Evolutionary conservation across 2,329 filamentous ascomycete species (phyloP), one percentile per base, ranked within the genome.

Genomic region (Trichoderma hamatum): DNA sequence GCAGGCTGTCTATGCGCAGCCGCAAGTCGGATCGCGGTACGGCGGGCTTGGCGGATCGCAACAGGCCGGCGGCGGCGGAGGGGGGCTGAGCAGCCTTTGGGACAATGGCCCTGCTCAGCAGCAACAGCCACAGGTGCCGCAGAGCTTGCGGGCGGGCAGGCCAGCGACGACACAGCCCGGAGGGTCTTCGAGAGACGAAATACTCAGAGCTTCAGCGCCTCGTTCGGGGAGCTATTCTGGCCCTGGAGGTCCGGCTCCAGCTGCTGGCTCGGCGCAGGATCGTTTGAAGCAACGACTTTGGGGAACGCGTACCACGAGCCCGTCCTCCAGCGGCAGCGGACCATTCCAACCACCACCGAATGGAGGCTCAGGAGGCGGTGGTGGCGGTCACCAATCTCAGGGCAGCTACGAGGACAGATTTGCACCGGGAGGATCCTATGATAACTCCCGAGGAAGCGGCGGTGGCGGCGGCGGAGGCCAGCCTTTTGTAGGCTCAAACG

Each of bases 201-300:
- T 80, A 52, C 78, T 84, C 71, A 81, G 90, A 13, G 32, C 43
- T 64, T 89, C 91, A 39, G 80, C 93, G 68, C 90, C 92, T 9
- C 83, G 90, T 66, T 86, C 86, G 19, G 92, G 90, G 16, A 95
- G 91, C 76, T 92, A 93, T 77, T 92, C 96, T 82, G 87, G 78
- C 52, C 74, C 76, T 5, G 70, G 60, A 34, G 79, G 74, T 30
- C 72, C 74, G 26, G 77, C 75, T 13, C 75, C 73, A 72, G 76
- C 78, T 74, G 72, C 74, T 72, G 75, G 69, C 39, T 78, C 76
- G 61, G 93, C 93, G 62, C 92, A 96, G 81, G 92, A 97, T 74
- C 85, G 92, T 73, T 82, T 97, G 74, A 92, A 93, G 76, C 92
- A 94, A 75, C 84, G 92, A 71, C 81, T 97, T 56, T 93, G 93